Conservation (phyloP, 805 yeast genomes). For the Saccharomycopsis malanga region DNA sequence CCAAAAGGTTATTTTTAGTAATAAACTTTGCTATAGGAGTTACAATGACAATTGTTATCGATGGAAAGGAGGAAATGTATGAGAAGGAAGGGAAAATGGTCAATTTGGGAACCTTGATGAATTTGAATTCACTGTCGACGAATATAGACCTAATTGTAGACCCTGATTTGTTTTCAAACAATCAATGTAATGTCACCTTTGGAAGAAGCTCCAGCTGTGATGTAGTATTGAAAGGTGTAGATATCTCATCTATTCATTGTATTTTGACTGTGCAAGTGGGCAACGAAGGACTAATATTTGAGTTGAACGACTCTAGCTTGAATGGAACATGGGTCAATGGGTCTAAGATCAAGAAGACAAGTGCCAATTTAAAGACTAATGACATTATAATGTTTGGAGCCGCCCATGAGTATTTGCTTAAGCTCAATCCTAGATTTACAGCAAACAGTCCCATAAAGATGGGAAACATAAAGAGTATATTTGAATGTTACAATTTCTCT, state of each 20-base stretch:
- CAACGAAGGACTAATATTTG: not conserved
- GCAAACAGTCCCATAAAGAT: not conserved
- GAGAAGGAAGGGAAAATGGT: too few relatives aligned
- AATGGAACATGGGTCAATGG: constrained; percentile 4
- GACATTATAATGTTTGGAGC: constrained; percentile 5
- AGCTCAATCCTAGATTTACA: not conserved
- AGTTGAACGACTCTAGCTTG: not conserved
- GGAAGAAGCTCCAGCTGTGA: not conserved
- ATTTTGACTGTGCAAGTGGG: not conserved
- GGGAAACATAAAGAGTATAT: not conserved
- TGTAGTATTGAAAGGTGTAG: not conserved
- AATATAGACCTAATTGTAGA: too few relatives aligned
- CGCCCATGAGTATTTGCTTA: not conserved
- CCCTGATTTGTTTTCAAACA: too few relatives aligned
- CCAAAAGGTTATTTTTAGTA: too few relatives aligned
- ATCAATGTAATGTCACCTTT: too few relatives aligned
- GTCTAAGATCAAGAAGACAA: not conserved
- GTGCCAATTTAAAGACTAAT: too few relatives aligned
- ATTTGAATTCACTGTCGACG: too few relatives aligned
- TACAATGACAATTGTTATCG: too few relatives aligned
- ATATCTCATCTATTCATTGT: constrained; percentile 6
- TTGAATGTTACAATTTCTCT: constrained; percentile 7
- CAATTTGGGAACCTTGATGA: too few relatives aligned
- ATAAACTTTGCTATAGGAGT: too few relatives aligned
- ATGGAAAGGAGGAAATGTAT: too few relatives aligned